Percentiles rank a stretch among this genome's conserved stretches.
These are phyloP conservation scores for Mentha longifolia DNA, from an alignment of 257 asterid genomes.

Conservation along the genomic window DNA sequence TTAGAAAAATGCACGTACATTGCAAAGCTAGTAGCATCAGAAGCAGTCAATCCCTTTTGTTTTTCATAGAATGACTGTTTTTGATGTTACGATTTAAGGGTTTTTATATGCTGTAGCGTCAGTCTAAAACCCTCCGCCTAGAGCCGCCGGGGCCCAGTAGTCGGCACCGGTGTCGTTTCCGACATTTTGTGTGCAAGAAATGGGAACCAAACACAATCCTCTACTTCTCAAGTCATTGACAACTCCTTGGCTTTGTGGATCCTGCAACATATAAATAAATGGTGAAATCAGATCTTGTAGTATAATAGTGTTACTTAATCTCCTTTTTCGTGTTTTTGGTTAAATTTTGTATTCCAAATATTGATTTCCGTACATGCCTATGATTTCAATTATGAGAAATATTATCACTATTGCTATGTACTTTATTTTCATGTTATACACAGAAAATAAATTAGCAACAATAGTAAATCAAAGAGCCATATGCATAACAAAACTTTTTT, in stretches of 20 bases:
- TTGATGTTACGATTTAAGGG: slow-evolving; percentile 42
- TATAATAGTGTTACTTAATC: too few relatives aligned
- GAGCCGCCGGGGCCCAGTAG: slow-evolving; percentile 54
- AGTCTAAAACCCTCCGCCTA: slow-evolving; percentile 51
- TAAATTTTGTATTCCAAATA: not conserved
- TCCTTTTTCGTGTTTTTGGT: not conserved
- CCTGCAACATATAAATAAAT: slow-evolving; percentile 37
- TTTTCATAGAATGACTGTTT: slow-evolving; percentile 47
- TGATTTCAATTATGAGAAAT: not conserved
- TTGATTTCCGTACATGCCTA: not conserved
- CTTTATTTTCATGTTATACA: not conserved
- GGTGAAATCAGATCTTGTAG: not conserved
- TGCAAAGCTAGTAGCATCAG: slow-evolving; percentile 45
- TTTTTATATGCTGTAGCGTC: not conserved
- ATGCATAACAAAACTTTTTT: too few relatives aligned
- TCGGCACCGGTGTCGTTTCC: slow-evolving; percentile 70
- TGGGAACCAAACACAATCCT: slow-evolving; percentile 87
- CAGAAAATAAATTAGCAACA: not conserved
- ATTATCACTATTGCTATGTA: not conserved
- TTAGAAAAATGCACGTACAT: slow-evolving; percentile 25
- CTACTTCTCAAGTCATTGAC: slow-evolving; percentile 65
- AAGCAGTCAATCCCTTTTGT: slow-evolving; percentile 44
- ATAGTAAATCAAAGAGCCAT: not conserved
- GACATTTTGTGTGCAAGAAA: slow-evolving; percentile 71
- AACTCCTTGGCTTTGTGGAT: slow-evolving; percentile 37